Evolutionary conservation across 306 rosid species (phyloP).

Genomic region (Datisca glomerata): DNA sequence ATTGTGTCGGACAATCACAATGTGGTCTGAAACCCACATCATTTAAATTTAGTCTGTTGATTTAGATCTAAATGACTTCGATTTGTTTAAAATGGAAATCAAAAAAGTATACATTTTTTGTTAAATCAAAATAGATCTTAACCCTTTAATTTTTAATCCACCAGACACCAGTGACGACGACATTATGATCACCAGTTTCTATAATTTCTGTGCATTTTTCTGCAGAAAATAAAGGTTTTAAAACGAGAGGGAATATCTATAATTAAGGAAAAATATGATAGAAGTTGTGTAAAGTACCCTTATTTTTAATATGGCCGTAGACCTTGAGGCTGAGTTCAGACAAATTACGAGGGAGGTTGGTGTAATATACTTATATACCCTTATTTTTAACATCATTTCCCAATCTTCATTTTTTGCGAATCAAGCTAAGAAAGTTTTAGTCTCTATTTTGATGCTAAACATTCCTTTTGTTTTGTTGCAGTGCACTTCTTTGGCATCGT

Average conservation of each 20-base stretch:
- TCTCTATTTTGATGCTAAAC: neutral
- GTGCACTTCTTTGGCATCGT: constrained; percentile 89
- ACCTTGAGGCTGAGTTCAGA: too few species aligned
- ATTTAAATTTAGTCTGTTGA: neutral
- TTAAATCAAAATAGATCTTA: neutral
- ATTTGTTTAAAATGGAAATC: neutral
- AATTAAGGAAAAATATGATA: too few species aligned
- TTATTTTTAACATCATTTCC: neutral
- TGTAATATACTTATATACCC: too few species aligned
- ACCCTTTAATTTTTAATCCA: neutral
- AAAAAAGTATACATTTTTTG: too few species aligned
- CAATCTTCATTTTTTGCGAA: neutral
- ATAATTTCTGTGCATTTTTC: too few species aligned
- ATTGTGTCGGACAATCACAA: too few species aligned
- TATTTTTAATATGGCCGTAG: too few species aligned
- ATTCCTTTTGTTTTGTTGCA: constrained; percentile 12
- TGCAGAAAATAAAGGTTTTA: too few species aligned
- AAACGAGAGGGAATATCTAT: too few species aligned
- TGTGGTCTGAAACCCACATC: constrained; percentile 66
- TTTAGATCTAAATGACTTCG: neutral
- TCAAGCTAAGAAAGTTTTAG: neutral
- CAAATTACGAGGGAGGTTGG: too few species aligned
- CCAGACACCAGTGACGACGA: too few species aligned
- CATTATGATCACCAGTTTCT: too few species aligned
- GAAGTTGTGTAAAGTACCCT: neutral